A percentile compares a stretch with the other conserved stretches of the same genome.
phyloP scores from a whole-genome alignment of 1,139 yeast genomes.

The Candida smagusa region DNA sequence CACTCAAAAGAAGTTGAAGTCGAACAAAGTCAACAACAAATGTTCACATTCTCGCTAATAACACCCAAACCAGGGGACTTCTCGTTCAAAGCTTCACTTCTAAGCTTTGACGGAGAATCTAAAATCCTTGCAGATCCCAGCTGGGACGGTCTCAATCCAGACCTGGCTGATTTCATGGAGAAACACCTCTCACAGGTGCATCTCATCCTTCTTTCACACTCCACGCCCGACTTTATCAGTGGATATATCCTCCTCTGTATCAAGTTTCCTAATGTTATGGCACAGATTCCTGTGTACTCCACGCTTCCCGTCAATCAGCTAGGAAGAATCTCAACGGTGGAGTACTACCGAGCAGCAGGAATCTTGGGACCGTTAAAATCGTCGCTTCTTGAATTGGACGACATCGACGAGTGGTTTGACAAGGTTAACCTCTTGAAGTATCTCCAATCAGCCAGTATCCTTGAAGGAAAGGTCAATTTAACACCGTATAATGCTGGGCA shows the following conservation, averaged over 20 bases:
- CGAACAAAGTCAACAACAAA: slow-evolving; percentile 8
- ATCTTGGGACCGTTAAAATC: slow-evolving; percentile 68
- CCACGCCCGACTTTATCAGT: slow-evolving; percentile 77
- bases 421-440: slow-evolving; percentile 66
- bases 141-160: slow-evolving; percentile 54
- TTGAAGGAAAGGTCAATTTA: slow-evolving; percentile 58
- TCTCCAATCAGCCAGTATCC: slow-evolving; percentile 67
- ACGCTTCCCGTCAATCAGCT: slow-evolving; percentile 85
- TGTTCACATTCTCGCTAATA: slow-evolving; percentile 43
- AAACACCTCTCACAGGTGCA: slow-evolving; percentile 52
- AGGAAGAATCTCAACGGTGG: slow-evolving; percentile 83
- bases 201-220: slow-evolving; percentile 75
- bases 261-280: slow-evolving; percentile 57
- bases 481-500: slow-evolving; percentile 94
- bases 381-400: slow-evolving; percentile 63
- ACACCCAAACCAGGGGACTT: slow-evolving; percentile 29
- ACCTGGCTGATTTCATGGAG: slow-evolving; percentile 43
- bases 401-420: slow-evolving; percentile 79
- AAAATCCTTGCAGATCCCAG: slow-evolving; percentile 68
- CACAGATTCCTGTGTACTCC: slow-evolving; percentile 73
- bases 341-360: slow-evolving; percentile 70
- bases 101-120: slow-evolving; percentile 45
- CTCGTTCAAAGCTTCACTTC: slow-evolving; percentile 40
- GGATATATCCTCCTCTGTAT: slow-evolving; percentile 70
- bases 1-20: too few species aligned